Percentiles rank a stretch among this genome's conserved stretches.
Evolutionary conservation across 1,284 basidiomycete species (phyloP).

Genomic region (Cutaneotrichosporon curvatum): DNA sequence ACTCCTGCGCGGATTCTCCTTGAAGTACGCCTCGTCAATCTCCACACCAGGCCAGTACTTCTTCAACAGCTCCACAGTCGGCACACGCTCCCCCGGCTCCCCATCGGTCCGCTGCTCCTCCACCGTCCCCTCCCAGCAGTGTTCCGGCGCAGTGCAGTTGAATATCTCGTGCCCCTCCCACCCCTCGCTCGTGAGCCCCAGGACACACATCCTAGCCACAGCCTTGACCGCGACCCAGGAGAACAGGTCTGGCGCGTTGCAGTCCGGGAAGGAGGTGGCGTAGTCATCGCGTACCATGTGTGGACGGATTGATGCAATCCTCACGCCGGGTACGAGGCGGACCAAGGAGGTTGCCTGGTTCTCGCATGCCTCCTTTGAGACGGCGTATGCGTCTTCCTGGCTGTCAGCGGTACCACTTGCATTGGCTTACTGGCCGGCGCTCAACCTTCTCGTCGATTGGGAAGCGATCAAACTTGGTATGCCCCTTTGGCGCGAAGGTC

Average conservation of each 20-base stretch:
- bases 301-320: constrained; percentile 44
- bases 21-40: constrained; percentile 22
- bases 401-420: background rate
- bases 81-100: constrained; percentile 14
- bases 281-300: constrained; percentile 30
- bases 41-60: constrained; percentile 15
- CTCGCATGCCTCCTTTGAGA: constrained; percentile 43
- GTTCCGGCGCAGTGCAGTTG: constrained; percentile 36
- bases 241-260: constrained; percentile 30
- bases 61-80: constrained; percentile 21
- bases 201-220: constrained; percentile 34
- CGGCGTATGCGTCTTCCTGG: constrained; percentile 36
- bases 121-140: constrained; percentile 21
- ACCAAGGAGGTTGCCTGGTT: constrained; percentile 38
- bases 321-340: constrained; percentile 16
- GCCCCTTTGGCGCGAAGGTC: constrained; percentile 24
- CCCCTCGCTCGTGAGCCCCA: constrained; percentile 26
- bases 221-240: constrained; percentile 33
- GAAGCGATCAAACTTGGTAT: constrained; percentile 25
- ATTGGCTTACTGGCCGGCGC: constrained; percentile 20
- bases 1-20: constrained; percentile 18
- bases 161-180: constrained; percentile 42
- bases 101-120: constrained; percentile 8
- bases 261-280: constrained; percentile 6
- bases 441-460: constrained; percentile 32